Conservation (phyloP, 1,284 basidiomycete species). For the Blastosporella zonata region DNA sequence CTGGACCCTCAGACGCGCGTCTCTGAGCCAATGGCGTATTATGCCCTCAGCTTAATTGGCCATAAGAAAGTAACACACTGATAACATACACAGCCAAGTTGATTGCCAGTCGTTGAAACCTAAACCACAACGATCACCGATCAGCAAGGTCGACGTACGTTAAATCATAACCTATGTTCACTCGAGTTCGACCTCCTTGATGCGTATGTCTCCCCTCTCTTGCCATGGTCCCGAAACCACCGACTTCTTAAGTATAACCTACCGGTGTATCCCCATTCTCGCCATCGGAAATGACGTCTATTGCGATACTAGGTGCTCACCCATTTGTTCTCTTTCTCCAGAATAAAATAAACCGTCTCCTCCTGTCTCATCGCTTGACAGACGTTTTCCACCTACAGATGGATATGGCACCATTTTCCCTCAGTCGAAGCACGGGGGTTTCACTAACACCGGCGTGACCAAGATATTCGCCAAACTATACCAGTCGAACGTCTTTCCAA, state of each 20-base stretch:
- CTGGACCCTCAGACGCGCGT: no score
- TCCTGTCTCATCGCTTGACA: constrained; percentile 41
- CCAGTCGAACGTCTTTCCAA: constrained; percentile 41
- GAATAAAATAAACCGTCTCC: neutral
- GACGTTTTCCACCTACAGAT: constrained; percentile 42
- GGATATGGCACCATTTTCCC: constrained; percentile 53
- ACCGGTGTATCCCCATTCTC: constrained; percentile 55
- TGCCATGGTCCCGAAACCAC: constrained; percentile 57
- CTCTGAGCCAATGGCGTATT: no score
- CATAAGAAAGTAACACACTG: no score
- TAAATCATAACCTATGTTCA: no score
- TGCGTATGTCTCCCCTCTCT: constrained; percentile 40
- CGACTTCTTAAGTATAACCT: constrained; percentile 45
- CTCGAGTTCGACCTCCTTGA: neutral
- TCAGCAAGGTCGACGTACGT: no score
- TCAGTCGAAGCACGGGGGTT: constrained; percentile 35
- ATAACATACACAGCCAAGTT: no score
- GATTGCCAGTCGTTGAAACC: no score
- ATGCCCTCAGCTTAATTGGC: no score
- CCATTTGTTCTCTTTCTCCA: neutral
- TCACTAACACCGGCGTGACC: constrained; percentile 42
- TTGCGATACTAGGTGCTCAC: constrained; percentile 42
- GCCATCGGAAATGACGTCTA: constrained; percentile 57
- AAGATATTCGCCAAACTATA: constrained; percentile 47
- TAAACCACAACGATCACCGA: no score